Percentiles rank a stretch among this genome's conserved stretches.
Evolutionary conservation across 2,329 filamentous ascomycete species (phyloP).

Genomic region (Capronia americana): DNA sequence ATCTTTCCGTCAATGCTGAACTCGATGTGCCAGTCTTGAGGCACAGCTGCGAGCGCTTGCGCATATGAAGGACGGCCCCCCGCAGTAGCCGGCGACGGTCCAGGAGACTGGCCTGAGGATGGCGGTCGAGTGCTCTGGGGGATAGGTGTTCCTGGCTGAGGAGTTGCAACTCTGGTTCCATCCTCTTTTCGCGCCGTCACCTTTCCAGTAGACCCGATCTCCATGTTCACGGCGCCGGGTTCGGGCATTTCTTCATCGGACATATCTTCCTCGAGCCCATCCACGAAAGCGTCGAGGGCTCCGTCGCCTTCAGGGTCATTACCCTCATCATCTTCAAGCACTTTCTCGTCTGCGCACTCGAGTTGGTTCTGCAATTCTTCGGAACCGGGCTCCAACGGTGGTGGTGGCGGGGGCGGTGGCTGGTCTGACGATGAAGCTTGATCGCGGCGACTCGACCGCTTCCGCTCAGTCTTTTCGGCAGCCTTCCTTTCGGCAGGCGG

Average conservation of each 20-base stretch:
- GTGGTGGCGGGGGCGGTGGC: slow-evolving; percentile 55
- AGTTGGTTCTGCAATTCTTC: slow-evolving; percentile 73
- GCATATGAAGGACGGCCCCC: slow-evolving; percentile 73
- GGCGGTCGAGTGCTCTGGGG: slow-evolving; percentile 36
- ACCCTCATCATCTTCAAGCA: slow-evolving; percentile 75
- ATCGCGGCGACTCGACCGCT: slow-evolving; percentile 68
- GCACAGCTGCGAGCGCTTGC: slow-evolving; percentile 77
- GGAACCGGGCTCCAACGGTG: slow-evolving; percentile 58
- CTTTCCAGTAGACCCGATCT: slow-evolving; percentile 83
- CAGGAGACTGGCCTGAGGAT: slow-evolving; percentile 47
- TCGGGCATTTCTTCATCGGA: slow-evolving; percentile 76
- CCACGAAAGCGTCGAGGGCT: slow-evolving; percentile 85
- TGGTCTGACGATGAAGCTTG: slow-evolving; percentile 61
- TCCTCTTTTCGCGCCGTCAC: slow-evolving; percentile 92
- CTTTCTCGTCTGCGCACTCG: slow-evolving; percentile 92
- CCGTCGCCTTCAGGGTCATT: slow-evolving; percentile 58
- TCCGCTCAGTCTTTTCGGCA: slow-evolving; percentile 52
- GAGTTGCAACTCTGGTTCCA: slow-evolving; percentile 83
- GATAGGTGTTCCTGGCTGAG: slow-evolving; percentile 61
- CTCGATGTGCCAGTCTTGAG: slow-evolving; percentile 97
- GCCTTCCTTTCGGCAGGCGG: slow-evolving; percentile 40
- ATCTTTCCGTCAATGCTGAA: slow-evolving; percentile 86
- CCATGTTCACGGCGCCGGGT: slow-evolving; percentile 87
- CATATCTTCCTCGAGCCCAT: slow-evolving; percentile 85
- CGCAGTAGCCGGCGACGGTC: slow-evolving; percentile 49